Evolutionary conservation across 2,329 filamentous ascomycete species (phyloP).

Genomic region (Talaromyces atroroseus): DNA sequence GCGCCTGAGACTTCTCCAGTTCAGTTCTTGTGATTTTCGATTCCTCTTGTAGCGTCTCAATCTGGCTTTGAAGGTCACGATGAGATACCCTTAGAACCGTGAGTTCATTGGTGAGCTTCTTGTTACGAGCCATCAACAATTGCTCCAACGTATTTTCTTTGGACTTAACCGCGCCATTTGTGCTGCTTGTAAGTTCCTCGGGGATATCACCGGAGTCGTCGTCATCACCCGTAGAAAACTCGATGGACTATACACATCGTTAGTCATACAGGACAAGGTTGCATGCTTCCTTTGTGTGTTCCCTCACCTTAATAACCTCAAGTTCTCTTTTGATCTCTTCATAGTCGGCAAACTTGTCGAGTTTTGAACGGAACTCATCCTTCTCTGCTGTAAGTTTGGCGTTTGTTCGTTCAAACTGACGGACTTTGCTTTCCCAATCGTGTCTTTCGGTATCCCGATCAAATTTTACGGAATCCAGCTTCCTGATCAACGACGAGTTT

Average conservation of each 20-base stretch:
- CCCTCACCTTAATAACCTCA: constrained; percentile 72
- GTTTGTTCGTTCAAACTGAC: constrained; percentile 74
- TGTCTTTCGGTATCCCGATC: constrained; percentile 79
- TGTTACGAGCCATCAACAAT: constrained; percentile 85
- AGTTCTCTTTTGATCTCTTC: constrained; percentile 94
- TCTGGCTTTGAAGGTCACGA: constrained; percentile 75
- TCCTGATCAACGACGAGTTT: constrained; percentile 85
- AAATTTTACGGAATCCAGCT: constrained; percentile 74
- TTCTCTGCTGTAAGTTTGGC: constrained; percentile 71
- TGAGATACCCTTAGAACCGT: constrained; percentile 90
- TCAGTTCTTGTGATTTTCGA: constrained; percentile 78
- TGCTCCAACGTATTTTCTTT: constrained; percentile 84
- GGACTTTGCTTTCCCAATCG: constrained; percentile 67
- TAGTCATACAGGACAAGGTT: background rate
- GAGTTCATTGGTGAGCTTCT: constrained; percentile 90
- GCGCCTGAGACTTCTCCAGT: constrained; percentile 73
- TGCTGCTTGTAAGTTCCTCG: constrained; percentile 25
- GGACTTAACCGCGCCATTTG: constrained; percentile 50
- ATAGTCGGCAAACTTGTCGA: constrained; percentile 88
- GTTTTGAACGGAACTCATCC: constrained; percentile 70
- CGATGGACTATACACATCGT: constrained; percentile 64
- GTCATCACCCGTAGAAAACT: constrained; percentile 87
- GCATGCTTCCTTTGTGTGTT: background rate
- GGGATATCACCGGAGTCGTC: constrained; percentile 47
- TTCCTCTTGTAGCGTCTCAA: constrained; percentile 77